Base-by-base conservation (phyloP, 495 filamentous ascomycete genomes). In the Tuber borchii region DNA sequence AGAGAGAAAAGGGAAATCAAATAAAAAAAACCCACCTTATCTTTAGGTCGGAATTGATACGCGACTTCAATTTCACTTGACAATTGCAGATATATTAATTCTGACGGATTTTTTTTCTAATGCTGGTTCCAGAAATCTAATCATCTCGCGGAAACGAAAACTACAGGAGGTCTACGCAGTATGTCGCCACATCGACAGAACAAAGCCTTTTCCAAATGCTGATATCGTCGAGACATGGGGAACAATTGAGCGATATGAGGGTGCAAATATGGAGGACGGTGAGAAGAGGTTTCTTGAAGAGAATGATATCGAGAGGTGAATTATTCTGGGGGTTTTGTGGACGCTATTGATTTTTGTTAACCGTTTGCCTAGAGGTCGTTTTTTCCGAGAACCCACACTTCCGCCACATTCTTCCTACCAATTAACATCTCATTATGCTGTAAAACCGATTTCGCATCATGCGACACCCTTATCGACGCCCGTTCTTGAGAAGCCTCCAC, bases 121-220 rank as follows among this genome's bases (percentile, higher is more conserved):
- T 70, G 37, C 42, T 56, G 22, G 37, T 71, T 73, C 40, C 51
- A 81, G 80, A 65, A 75, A 71, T 71, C 70, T 81, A 56, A 73
- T 81, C 73, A 71, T 77, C 61, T 83, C 81, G 68, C 79, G 81
- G 42, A 83, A 83, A 73, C 81, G 81, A 70, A 83, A 83, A 56
- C 76, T 83, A 43, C 78, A 79, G 48, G 81, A 83, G 37, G 73
- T 83, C 43, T 83, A 83, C 68, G 75, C 78, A 65, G 81, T 83
- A 73, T 76, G 79, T 70, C 75, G 74, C 10, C 75, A 83, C 74
- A 73, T 81, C 73, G 76, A 81, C 31, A 72, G 76, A 34, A 71
- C 74, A 48, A 81, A 79, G 65, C 51, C 69, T 46, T 77, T 83
- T 72, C 76, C 81, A 48, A 77, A 75, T 75, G 69, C 71, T 73